phyloP scores from a whole-genome alignment of 2,329 filamentous ascomycete genomes.

The Incumbomyces lentus region DNA sequence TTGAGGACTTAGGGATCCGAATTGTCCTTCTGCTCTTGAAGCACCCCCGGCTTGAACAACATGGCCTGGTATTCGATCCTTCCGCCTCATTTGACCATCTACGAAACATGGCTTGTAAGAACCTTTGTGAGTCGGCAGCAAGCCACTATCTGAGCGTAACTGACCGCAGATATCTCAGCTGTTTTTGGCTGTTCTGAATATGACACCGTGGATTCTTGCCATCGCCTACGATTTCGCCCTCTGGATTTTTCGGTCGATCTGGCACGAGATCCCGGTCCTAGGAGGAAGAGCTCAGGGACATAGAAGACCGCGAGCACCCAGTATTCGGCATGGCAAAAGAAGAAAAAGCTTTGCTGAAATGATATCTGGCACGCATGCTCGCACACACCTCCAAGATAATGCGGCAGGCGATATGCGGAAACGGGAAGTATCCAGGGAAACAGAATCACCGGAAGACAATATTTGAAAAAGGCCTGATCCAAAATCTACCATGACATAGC shows the following conservation, averaged over 20 bases:
- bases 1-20: too few species aligned
- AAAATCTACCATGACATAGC: too few species aligned
- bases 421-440: too few species aligned
- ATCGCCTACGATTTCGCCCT: constrained; percentile 54
- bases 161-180: constrained; percentile 37
- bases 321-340: constrained; percentile 38
- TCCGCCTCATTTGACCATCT: constrained; percentile 44
- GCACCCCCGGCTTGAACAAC: too few species aligned
- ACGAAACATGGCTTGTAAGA: constrained; percentile 54
- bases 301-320: constrained; percentile 51
- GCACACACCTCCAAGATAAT: neutral
- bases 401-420: too few species aligned
- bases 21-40: too few species aligned
- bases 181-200: constrained; percentile 48
- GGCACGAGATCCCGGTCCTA: constrained; percentile 49
- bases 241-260: constrained; percentile 49
- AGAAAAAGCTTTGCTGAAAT: constrained; percentile 14
- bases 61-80: constrained; percentile 60
- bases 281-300: constrained; percentile 52
- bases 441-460: too few species aligned
- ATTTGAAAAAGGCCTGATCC: too few species aligned
- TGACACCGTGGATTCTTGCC: constrained; percentile 53
- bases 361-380: neutral
- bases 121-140: constrained; percentile 45
- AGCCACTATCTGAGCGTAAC: neutral